Percentiles rank a stretch among this genome's conserved stretches.
phyloP scores from a whole-genome alignment of 805 yeast genomes.

The Cyberlindnera nakhonratchasimensis region DNA sequence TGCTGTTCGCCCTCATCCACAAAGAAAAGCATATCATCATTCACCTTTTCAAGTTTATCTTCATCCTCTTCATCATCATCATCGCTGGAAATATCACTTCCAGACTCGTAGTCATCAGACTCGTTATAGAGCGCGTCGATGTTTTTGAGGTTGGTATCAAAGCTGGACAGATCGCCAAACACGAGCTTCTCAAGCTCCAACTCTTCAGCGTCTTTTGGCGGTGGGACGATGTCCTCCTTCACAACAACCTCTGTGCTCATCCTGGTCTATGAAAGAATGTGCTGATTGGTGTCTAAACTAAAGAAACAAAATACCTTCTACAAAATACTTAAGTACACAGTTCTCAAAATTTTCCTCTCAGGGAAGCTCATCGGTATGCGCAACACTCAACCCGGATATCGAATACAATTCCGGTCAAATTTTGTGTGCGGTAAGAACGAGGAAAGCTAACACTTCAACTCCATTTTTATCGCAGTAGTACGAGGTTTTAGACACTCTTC shows the following conservation, averaged over 20 bases:
- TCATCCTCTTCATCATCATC: slow-evolving; percentile 30
- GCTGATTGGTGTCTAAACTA: too few relatives aligned
- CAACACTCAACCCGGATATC: slow-evolving; percentile 3
- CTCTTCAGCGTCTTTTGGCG: slow-evolving; percentile 86
- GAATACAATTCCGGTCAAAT: slow-evolving; percentile 1
- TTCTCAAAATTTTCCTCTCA: slow-evolving; percentile 6
- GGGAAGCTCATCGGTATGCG: slow-evolving; percentile 13
- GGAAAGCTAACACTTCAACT: too few relatives aligned
- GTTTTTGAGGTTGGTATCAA: slow-evolving; percentile 59
- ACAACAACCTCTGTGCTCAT: slow-evolving; percentile 6
- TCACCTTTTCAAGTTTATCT: slow-evolving; percentile 30
- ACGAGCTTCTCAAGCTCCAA: slow-evolving; percentile 73
- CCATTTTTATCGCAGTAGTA: too few relatives aligned
- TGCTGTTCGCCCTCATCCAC: slow-evolving; percentile 45
- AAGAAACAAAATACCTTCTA: too few relatives aligned
- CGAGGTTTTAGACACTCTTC: too few relatives aligned
- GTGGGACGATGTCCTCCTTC: slow-evolving; percentile 28
- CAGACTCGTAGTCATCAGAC: slow-evolving; percentile 41
- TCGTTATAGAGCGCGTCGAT: slow-evolving; percentile 50
- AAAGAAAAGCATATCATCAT: slow-evolving; percentile 51
- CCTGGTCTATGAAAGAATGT: neutral
- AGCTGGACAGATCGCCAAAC: slow-evolving; percentile 82
- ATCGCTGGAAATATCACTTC: slow-evolving; percentile 30
- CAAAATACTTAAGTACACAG: neutral
- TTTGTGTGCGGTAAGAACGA: too few relatives aligned